Base-by-base conservation (phyloP, 2,329 filamentous ascomycete genomes). In the Microcyclospora pomicola region DNA sequence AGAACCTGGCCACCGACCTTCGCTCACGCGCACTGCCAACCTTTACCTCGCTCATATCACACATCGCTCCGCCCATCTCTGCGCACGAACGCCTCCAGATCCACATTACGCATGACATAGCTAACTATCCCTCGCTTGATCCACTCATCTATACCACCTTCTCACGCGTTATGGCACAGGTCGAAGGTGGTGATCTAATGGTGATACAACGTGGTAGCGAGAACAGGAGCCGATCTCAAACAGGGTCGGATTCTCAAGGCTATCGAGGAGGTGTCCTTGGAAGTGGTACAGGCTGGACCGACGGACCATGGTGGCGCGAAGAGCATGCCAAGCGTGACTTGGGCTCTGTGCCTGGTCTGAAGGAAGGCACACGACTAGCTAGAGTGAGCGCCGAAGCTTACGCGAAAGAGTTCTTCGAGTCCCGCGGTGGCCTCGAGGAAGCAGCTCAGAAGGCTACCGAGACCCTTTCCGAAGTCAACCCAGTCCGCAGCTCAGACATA, bases 61-160 rank as follows among this genome's bases (percentile, higher is more conserved):
- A 87, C 16, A 78, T 98, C 47, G 91, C 91, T 0, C 91, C 91
- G 33, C 91, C 91, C 9, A 98, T 98, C 55, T 87, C 86, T 39
- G 91, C 88, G 7, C 91, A 98, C 63, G 91, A 98, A 64, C 83
- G 88, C 35, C 80, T 98, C 6, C 82, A 92, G 53, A 96, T 98
- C 52, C 91, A 98, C 66, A 92, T 91, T 46, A 94, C 88, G 7
- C 91, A 98, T 66, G 91, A 96, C 60, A 75, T 98, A 32, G 78
- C 86, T 49, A 85, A 85, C 49, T 98, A 98, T 59, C 91, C 91
- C 2, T 88, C 85, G 13, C 76, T 98, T 50, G 88, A 96, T 58
- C 86, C 88, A 13, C 73, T 95, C 38, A 84, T 96, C 51, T 85
- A 96, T 63, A 73, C 74, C 41, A 86, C 91, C 46, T 98, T 98